Evolutionary conservation across 139 green algal species (phyloP).

Genomic region (Micromonas commoda): DNA sequence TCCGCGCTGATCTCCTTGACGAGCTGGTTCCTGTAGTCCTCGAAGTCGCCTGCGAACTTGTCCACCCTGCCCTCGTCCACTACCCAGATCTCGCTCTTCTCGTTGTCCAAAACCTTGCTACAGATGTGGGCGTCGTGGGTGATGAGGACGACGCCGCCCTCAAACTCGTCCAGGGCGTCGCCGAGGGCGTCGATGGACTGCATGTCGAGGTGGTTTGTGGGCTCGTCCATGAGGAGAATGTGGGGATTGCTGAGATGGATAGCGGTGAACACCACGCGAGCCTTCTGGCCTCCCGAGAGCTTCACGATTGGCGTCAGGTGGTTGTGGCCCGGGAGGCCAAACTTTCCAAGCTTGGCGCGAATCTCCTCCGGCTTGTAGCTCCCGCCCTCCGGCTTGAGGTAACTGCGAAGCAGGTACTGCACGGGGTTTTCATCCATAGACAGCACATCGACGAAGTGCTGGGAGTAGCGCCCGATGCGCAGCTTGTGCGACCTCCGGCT

Average conservation of each 20-base stretch:
- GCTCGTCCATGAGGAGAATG: conserved; percentile 52
- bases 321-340: conserved; percentile 90
- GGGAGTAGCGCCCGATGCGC: conserved; percentile 84
- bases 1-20: conserved; percentile 89
- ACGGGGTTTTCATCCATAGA: conserved; percentile 89
- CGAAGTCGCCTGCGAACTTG: conserved; percentile 83
- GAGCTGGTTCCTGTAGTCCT: conserved; percentile 85
- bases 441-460: conserved; percentile 92
- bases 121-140: conserved; percentile 94
- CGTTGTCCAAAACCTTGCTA: conserved; percentile 61
- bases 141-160: conserved; percentile 95
- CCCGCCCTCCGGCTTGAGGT: background rate
- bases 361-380: conserved; percentile 76
- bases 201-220: conserved; percentile 99
- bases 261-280: conserved; percentile 93
- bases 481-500: conserved; percentile 83
- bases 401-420: conserved; percentile 81
- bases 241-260: conserved; percentile 63
- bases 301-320: conserved; percentile 95
- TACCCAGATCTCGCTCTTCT: conserved; percentile 88
- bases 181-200: conserved; percentile 91
- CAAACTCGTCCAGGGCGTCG: conserved; percentile 87
- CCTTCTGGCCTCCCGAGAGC: conserved; percentile 88
- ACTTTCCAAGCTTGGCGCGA: conserved; percentile 82
- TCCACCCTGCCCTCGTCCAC: conserved; percentile 89